Conservation (phyloP, 805 yeast genomes). For the Candida krabiensis region DNA sequence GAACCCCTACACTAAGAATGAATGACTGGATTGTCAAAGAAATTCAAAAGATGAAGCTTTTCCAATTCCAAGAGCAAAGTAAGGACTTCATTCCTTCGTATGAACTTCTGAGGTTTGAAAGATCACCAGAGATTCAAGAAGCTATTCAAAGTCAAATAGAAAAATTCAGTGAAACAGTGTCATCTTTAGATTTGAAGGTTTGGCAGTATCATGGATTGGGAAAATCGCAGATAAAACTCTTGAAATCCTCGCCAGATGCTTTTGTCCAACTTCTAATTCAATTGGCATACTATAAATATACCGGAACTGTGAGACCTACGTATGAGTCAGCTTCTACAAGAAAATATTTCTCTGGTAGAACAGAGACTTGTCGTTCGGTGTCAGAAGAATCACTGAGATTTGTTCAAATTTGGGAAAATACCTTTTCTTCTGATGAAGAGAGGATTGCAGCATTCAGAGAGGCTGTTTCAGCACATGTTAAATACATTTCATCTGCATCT, state of each 20-base stretch:
- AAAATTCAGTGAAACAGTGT: slow-evolving; percentile 54
- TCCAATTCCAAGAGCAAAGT: slow-evolving; percentile 15
- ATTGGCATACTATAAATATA: slow-evolving; percentile 81
- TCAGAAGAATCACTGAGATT: slow-evolving; percentile 68
- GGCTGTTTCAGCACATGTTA: slow-evolving; percentile 74
- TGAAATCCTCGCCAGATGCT: slow-evolving; percentile 91
- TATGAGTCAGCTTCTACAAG: slow-evolving; percentile 97
- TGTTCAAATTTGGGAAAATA: slow-evolving; percentile 71
- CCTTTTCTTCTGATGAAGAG: slow-evolving; percentile 46
- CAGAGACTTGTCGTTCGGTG: slow-evolving; percentile 90
- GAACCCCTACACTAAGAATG: slow-evolving; percentile 88
- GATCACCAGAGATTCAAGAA: slow-evolving; percentile 49
- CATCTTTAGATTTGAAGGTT: slow-evolving; percentile 70
- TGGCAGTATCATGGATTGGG: slow-evolving; percentile 86
- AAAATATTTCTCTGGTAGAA: slow-evolving; percentile 83
- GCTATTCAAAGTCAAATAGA: slow-evolving; percentile 56
- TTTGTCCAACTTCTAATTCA: slow-evolving; percentile 89
- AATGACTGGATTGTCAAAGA: slow-evolving; percentile 71
- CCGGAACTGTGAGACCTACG: slow-evolving; percentile 82
- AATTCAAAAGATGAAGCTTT: slow-evolving; percentile 40
- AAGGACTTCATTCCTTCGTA: slow-evolving; percentile 1
- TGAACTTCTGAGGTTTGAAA: slow-evolving; percentile 52
- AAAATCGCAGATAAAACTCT: slow-evolving; percentile 77
- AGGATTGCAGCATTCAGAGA: slow-evolving; percentile 67
- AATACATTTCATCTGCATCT: slow-evolving; percentile 73